Base-by-base conservation (phyloP, 305 asterid species). In the Plantago coronopus region DNA sequence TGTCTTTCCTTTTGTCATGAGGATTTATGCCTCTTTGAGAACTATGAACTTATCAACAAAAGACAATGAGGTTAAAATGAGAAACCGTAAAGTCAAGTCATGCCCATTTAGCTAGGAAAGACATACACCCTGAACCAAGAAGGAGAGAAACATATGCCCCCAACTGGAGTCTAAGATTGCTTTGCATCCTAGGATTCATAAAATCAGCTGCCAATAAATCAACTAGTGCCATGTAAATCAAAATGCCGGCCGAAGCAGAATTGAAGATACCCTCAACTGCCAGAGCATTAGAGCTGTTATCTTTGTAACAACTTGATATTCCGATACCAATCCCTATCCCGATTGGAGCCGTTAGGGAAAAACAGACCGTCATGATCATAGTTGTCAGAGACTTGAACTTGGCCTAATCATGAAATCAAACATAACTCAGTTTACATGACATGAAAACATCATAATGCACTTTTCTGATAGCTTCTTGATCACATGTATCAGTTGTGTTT, bases 121-220 rank as follows among this genome's bases (percentile, higher is more conserved):
- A 81, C 95, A 86, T 84, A 48, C 87, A 79, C 1, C 81, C 93
- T 40, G 81, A 74, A 27, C 95, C 95, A 15, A 87, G 78, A 22
- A 87, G 80, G 59, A 87, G 86, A 46, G 93, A 80, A 59, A 71
- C 11, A 59, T 87, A 71, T 27, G 89, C 86, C 18, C 89, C 88
- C 58, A 76, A 47, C 69, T 78, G 88, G 17, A 87, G 88, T 29
- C 85, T 82, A 59, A 74, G 56, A 47, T 75, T 84, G 72, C 63
- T 70, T 42, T 84, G 93, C 87, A 87, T 74, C 72, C 79, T 82
- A 5, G 91, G 86, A 19, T 78, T 80, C 93, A 73, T 82, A 64
- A 87, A 87, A 72, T 87, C 95, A 31, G 85, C 83, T 45, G 95
- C 95, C 20, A 86, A 60, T 15, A 86, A 55, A 72, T 86, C 95